phyloP scores from a whole-genome alignment of 2,329 filamentous ascomycete species.

The Apiospora phragmitis region DNA sequence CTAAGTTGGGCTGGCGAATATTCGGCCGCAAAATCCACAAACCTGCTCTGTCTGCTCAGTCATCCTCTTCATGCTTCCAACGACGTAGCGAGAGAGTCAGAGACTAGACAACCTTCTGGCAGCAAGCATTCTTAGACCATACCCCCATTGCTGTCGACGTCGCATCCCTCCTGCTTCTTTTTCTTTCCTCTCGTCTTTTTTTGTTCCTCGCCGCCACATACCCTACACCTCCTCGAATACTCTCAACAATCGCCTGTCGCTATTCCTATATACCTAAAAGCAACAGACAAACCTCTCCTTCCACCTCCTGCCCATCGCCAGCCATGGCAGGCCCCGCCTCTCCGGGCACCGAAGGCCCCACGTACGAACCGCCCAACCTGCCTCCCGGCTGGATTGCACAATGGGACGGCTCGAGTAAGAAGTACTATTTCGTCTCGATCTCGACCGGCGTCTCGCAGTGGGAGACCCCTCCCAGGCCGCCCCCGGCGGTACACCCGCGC shows the following conservation, averaged over 20 bases:
- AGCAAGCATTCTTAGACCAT: neutral
- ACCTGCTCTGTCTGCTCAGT: neutral
- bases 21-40: neutral
- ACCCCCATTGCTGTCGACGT: constrained; percentile 2
- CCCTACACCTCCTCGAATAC: neutral
- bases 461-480: constrained; percentile 70
- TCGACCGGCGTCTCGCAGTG: constrained; percentile 72
- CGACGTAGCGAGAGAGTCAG: neutral
- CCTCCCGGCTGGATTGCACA: constrained; percentile 70
- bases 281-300: constrained; percentile 8
- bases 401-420: constrained; percentile 64
- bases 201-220: neutral
- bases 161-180: neutral
- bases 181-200: neutral
- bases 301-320: neutral
- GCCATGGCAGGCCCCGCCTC: constrained; percentile 48
- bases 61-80: neutral
- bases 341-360: constrained; percentile 59
- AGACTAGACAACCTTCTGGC: constrained; percentile 2
- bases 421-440: constrained; percentile 73
- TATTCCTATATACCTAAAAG: neutral
- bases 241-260: neutral
- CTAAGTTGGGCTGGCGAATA: constrained; percentile 6
- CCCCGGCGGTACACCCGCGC: constrained; percentile 60
- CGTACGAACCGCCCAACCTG: constrained; percentile 57